Evolutionary conservation across 2,329 filamentous ascomycete species (phyloP).

Genomic region (Nemania abortiva): DNA sequence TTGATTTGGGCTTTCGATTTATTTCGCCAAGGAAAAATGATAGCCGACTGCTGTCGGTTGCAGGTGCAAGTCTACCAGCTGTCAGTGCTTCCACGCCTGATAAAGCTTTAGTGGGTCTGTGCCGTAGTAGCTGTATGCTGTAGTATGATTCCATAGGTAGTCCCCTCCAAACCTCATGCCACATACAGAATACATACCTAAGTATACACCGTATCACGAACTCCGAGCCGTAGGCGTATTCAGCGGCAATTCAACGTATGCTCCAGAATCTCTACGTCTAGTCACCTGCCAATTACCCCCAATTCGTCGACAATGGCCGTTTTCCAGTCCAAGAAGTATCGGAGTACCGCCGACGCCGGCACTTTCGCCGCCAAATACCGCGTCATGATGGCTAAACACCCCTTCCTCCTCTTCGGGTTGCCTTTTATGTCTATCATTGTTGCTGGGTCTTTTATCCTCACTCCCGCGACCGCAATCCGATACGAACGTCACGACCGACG

Average conservation of each 20-base stretch:
- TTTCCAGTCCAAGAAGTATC: constrained; percentile 79
- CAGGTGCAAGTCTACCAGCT: background rate
- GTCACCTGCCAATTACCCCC: background rate
- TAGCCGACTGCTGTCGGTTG: background rate
- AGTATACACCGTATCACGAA: background rate
- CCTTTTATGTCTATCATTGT: constrained; percentile 93
- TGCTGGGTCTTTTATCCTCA: constrained; percentile 92
- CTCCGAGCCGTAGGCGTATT: background rate
- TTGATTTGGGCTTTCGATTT: background rate
- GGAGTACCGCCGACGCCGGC: constrained; percentile 72
- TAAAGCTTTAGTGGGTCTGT: no score
- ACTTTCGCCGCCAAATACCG: constrained; percentile 83
- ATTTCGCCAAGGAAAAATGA: background rate
- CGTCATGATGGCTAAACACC: constrained; percentile 77
- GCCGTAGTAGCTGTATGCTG: no score
- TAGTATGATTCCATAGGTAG: no score
- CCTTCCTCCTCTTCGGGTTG: constrained; percentile 92
- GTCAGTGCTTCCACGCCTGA: background rate
- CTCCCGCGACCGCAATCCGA: constrained; percentile 90
- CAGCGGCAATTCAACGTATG: background rate
- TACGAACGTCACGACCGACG: constrained; percentile 95
- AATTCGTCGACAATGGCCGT: constrained; percentile 62
- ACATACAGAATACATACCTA: background rate
- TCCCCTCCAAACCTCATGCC: background rate
- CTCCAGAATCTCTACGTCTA: background rate